Evolutionary conservation across 2,329 filamentous ascomycete species (phyloP), one percentile per base, ranked within the genome.

Genomic region (Trichoderma afroharzianum): DNA sequence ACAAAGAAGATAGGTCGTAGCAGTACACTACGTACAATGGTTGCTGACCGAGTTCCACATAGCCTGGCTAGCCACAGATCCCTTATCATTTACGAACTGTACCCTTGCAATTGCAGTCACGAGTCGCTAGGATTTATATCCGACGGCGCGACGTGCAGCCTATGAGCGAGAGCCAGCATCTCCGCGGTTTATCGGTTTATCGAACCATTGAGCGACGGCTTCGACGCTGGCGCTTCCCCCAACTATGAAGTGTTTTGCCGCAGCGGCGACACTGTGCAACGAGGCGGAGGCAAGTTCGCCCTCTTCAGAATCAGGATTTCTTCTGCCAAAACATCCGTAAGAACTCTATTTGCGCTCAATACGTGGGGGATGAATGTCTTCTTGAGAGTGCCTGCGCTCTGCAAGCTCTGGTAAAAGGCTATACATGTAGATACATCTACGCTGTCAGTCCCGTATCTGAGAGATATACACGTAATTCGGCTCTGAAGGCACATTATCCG

Each of bases 81-180:
- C n/a, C 57, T 47, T 68, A 50, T 53, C 66, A 50, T 50, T 14
- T 61, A 24, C 63, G 32, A 68, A 11, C 14, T 15, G 4, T 7
- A 62, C 39, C 66, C 66, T 53, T 36, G 66, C 36, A 61, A 58
- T 30, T 30, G 53, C 53, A 32, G 39, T 68, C 66, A 69, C 57
- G 67, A 69, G 57, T 18, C 36, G 6, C 39, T 36, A 11, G 14
- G 28, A 55, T 24, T 36, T 5, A 69, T 24, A 69, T 53, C 55
- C 39, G 67, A 62, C 28, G 39, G 67, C 66, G 55, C n/a, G n/a
- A 39, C 5, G 18, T 26, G n/a, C 18, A 68, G 57, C 28, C 55
- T 59, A 14, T 26, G 8, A 50, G 39, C 26, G 36, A 57, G 36
- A 61, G 12, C 30, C 28, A 36, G 12, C 28, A 6, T 53, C 63